Conservation (phyloP, 495 filamentous ascomycete species). For the Xylaria cubensis region DNA sequence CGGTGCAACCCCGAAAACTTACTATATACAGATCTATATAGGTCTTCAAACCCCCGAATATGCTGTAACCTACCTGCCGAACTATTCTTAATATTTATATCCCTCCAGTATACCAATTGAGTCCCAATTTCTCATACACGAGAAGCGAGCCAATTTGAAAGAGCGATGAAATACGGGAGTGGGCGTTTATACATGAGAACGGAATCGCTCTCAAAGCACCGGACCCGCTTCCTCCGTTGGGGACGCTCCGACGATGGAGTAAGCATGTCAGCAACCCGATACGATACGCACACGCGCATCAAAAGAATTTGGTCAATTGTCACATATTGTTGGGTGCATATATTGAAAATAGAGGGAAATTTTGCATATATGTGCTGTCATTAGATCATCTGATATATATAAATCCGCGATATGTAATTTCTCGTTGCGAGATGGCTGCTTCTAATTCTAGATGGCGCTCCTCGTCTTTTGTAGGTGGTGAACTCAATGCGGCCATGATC, state of each 20-base stretch:
- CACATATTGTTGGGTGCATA: background rate
- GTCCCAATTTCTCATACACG: background rate
- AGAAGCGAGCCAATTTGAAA: background rate
- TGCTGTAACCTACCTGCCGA: background rate
- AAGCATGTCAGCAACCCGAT: background rate
- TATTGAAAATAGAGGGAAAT: background rate
- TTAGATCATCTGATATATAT: background rate
- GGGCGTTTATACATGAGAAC: background rate
- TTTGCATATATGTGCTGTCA: background rate
- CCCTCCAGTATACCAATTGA: background rate
- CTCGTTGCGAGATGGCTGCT: constrained; percentile 14
- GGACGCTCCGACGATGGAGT: constrained; percentile 31
- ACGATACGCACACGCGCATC: background rate
- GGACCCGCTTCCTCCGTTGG: constrained; percentile 33
- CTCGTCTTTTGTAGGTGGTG: background rate
- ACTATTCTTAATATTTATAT: background rate
- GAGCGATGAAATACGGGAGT: background rate
- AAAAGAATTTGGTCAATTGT: background rate
- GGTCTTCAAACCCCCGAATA: background rate
- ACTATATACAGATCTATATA: too few relatives aligned
- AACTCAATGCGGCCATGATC: background rate
- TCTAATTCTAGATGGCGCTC: background rate
- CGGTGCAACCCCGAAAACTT: background rate
- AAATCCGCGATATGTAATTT: background rate
- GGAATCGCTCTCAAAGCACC: constrained; percentile 3